A percentile compares a stretch with the other conserved stretches of the same genome.
Evolutionary conservation across 2,329 filamentous ascomycete genomes (phyloP).

Genomic region (Acrocalymma vagum): DNA sequence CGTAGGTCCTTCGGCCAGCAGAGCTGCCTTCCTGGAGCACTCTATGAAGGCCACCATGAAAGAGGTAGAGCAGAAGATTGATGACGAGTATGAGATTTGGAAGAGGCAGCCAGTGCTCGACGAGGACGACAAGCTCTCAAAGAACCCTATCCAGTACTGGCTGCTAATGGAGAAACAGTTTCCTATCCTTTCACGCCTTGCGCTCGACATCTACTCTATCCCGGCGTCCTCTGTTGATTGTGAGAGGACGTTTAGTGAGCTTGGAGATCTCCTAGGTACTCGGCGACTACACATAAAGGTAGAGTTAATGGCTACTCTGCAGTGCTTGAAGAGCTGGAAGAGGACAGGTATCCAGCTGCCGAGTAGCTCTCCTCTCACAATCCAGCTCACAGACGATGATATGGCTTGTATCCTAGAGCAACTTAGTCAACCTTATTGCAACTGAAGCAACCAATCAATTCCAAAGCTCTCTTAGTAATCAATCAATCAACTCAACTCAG

Average conservation of each 20-base stretch:
- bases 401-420: too few species aligned
- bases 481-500: too few species aligned
- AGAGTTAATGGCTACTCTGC: conserved; percentile 7
- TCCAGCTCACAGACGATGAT: too few species aligned
- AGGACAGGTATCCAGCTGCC: conserved; percentile 1
- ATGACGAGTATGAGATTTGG: not conserved
- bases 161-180: conserved; percentile 5
- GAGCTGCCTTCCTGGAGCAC: too few species aligned
- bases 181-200: not conserved
- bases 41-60: not conserved
- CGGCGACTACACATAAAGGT: not conserved
- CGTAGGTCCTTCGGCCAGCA: too few species aligned
- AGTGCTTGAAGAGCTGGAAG: conserved; percentile 9
- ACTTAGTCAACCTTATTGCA: too few species aligned
- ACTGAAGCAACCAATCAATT: too few species aligned
- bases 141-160: conserved; percentile 5
- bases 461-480: too few species aligned
- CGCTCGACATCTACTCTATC: conserved; percentile 1
- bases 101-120: conserved; percentile 1
- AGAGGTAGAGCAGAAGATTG: not conserved
- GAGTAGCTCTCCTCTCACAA: too few species aligned
- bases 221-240: conserved; percentile 2
- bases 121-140: not conserved
- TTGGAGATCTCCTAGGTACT: conserved; percentile 2
- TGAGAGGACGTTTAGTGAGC: conserved; percentile 7